phyloP scores from a whole-genome alignment of 805 yeast species.

The Zygosaccharomyces kombuchaensis region DNA sequence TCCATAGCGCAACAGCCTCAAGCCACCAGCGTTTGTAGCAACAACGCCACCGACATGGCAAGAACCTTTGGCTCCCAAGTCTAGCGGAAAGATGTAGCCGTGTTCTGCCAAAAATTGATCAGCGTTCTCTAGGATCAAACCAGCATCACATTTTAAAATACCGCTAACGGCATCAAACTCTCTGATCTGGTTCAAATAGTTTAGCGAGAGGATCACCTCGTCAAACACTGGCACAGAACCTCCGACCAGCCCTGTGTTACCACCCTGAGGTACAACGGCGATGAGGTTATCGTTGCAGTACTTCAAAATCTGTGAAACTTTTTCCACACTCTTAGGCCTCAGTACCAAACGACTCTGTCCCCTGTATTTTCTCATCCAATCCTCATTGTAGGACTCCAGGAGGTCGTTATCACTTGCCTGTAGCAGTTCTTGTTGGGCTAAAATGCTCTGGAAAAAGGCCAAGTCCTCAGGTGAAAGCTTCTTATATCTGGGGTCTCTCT shows the following conservation, averaged over 20 bases:
- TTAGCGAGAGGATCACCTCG: slow-evolving; percentile 71
- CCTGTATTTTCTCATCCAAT: slow-evolving; percentile 88
- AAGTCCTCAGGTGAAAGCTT: slow-evolving; percentile 54
- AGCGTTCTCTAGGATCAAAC: slow-evolving; percentile 81
- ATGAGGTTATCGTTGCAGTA: slow-evolving; percentile 73
- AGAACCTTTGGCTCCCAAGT: slow-evolving; percentile 94
- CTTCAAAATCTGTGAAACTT: slow-evolving; percentile 68
- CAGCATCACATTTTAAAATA: slow-evolving; percentile 84
- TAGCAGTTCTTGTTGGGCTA: slow-evolving; percentile 45
- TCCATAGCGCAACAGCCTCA: slow-evolving; percentile 81
- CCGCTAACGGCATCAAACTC: slow-evolving; percentile 81
- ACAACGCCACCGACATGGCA: slow-evolving; percentile 94
- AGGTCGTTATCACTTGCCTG: slow-evolving; percentile 55
- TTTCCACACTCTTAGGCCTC: slow-evolving; percentile 76
- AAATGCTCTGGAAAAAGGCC: slow-evolving; percentile 52
- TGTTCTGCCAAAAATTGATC: slow-evolving; percentile 70
- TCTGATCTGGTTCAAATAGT: slow-evolving; percentile 70
- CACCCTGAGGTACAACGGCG: slow-evolving; percentile 95
- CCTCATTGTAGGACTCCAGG: slow-evolving; percentile 72
- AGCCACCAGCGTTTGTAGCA: slow-evolving; percentile 95
- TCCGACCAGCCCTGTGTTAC: slow-evolving; percentile 94
- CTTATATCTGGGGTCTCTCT: slow-evolving; percentile 49
- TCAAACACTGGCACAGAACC: slow-evolving; percentile 92
- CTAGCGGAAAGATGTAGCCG: slow-evolving; percentile 91
- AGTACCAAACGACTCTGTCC: slow-evolving; percentile 82